Percentiles rank a stretch among this genome's conserved stretches.
These are phyloP conservation scores for Paecilomyces dactylethromorphus DNA, from an alignment of 2,329 filamentous ascomycete genomes.

Conservation along the genomic window DNA sequence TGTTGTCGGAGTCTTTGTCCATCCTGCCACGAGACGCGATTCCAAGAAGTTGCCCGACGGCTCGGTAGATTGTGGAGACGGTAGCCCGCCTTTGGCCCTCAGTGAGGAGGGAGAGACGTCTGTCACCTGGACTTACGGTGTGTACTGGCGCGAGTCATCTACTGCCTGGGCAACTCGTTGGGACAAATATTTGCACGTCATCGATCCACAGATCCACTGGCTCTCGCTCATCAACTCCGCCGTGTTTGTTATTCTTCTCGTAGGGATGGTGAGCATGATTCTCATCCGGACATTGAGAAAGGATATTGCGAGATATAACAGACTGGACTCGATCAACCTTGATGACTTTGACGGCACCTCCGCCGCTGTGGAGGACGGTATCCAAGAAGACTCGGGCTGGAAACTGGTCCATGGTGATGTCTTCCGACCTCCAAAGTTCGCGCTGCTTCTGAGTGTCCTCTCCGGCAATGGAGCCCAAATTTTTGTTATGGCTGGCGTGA, in stretches of 20 bases:
- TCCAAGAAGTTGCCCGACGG: slow-evolving; percentile 45
- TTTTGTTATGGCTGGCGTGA: slow-evolving; percentile 95
- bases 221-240: slow-evolving; percentile 96
- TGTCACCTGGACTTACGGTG: slow-evolving; percentile 85
- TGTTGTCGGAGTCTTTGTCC: slow-evolving; percentile 86
- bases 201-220: slow-evolving; percentile 98
- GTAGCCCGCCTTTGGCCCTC: slow-evolving; percentile 56
- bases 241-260: slow-evolving; percentile 86
- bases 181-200: slow-evolving; percentile 98
- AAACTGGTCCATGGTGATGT: slow-evolving; percentile 97
- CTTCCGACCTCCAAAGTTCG: slow-evolving; percentile 78
- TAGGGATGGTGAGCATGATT: slow-evolving; percentile 88
- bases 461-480: slow-evolving; percentile 92
- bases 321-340: slow-evolving; percentile 81
- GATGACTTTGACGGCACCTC: slow-evolving; percentile 80
- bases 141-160: slow-evolving; percentile 75
- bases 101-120: slow-evolving; percentile 56
- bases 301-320: slow-evolving; percentile 95
- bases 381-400: slow-evolving; percentile 97
- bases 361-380: slow-evolving; percentile 72
- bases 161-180: slow-evolving; percentile 95
- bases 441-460: slow-evolving; percentile 77
- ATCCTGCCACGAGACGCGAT: slow-evolving; percentile 66
- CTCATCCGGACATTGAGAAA: slow-evolving; percentile 81
- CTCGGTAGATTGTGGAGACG: slow-evolving; percentile 57